These are phyloP conservation scores for Kalaharituber pfeilii DNA, from an alignment of 2,329 filamentous ascomycete genomes.

Conservation along the genomic window DNA sequence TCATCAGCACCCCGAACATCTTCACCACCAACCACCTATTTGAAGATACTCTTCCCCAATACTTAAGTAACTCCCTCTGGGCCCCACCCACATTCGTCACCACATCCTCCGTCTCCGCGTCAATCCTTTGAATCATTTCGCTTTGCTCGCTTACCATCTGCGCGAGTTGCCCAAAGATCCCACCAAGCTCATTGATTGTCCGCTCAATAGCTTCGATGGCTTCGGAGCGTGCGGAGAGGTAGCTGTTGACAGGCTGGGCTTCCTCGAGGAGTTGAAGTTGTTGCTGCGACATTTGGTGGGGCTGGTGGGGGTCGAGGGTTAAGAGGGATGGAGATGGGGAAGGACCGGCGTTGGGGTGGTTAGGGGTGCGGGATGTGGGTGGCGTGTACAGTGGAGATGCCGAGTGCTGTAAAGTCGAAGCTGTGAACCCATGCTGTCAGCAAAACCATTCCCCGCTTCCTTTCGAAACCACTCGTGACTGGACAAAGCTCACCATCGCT, in stretches of 20 bases:
- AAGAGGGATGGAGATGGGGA: constrained; percentile 70
- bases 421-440: no score
- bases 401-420: constrained; percentile 15
- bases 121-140: constrained; percentile 93
- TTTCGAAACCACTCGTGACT: no score
- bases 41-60: constrained; percentile 83
- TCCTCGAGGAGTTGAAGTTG: constrained; percentile 88
- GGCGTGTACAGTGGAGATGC: constrained; percentile 30
- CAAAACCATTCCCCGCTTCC: neutral
- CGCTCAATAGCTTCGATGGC: constrained; percentile 94
- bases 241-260: constrained; percentile 65
- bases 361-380: constrained; percentile 54
- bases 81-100: constrained; percentile 97
- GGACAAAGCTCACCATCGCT: constrained; percentile 14
- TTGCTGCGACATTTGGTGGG: constrained; percentile 51
- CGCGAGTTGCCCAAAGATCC: constrained; percentile 85
- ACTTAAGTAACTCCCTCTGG: constrained; percentile 86
- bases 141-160: constrained; percentile 95
- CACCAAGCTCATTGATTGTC: constrained; percentile 79
- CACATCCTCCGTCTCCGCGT: constrained; percentile 93
- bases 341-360: constrained; percentile 46
- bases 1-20: constrained; percentile 35
- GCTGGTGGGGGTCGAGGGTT: constrained; percentile 32
- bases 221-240: constrained; percentile 84
- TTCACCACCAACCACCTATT: constrained; percentile 90